Evolutionary conservation across 2,329 filamentous ascomycete species (phyloP), one percentile per base, ranked within the genome.

Genomic region (Hypoxylon sp.): DNA sequence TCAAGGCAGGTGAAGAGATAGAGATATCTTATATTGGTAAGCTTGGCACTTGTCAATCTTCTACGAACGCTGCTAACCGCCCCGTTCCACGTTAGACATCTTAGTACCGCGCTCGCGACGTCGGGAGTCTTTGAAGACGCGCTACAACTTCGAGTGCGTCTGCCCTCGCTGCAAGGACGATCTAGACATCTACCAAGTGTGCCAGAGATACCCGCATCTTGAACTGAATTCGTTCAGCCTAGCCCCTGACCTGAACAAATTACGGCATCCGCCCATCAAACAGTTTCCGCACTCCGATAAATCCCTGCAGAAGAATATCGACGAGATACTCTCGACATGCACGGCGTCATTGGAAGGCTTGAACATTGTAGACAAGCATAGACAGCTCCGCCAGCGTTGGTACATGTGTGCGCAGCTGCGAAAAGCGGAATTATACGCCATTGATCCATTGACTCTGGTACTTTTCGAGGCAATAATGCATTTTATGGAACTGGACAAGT

Each of bases 1-100:
- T 91, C 46, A 73, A 80, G 13, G 74, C 80, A 32, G 87, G 83
- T 6, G 84, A 89, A 27, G 86, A 90, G 78, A 83, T 91, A 59
- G 83, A 85, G 63, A 88, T 91, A 35, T 89, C 87, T 1, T 91
- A 91, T 70, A 86, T 88, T 37, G 87, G 88, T 86, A 78, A 65
- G 81, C 75, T 27, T 32, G 65, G 19, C 17, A 44, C 13, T 46
- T 29, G 1, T 10, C 19, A 24, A 15, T 47, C 8, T 52, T 56
- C 37, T 44, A 31, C 15, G 42, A 2, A 39, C 52, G 29, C 24
- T 52, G 7, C 46, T 68, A 56, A 66, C 32, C 8, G 4, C 27
- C 62, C 62, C 37, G 13, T 27, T 44, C 19, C 52, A 66, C 46
- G 5, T 51, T 19, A 88, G 87, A 88, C 63, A 82, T 82, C 67